Conservation (phyloP, 2,329 filamentous ascomycete genomes). For the Fusarium stilboides region DNA sequence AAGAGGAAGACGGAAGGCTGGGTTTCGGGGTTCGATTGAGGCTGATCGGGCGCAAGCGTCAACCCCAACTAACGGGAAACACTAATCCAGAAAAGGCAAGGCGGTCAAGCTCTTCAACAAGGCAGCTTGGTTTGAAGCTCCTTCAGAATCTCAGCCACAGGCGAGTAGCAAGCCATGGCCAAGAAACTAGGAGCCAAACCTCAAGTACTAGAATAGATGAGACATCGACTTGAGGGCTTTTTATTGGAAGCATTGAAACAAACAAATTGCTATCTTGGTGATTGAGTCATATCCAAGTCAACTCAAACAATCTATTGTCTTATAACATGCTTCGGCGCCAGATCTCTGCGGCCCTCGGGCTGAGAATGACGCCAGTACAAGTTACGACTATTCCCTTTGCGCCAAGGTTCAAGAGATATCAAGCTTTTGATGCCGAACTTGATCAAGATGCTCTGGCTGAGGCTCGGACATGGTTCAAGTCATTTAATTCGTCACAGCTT, state of each 20-base stretch:
- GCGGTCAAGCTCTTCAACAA: slow-evolving; percentile 38
- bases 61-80: slow-evolving; percentile 25
- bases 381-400: slow-evolving; percentile 16
- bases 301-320: background rate
- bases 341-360: slow-evolving; percentile 5
- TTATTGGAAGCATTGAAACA: background rate
- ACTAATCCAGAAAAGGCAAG: slow-evolving; percentile 46
- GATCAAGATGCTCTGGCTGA: slow-evolving; percentile 66
- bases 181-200: slow-evolving; percentile 19
- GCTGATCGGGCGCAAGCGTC: slow-evolving; percentile 47
- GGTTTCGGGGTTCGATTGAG: slow-evolving; percentile 46
- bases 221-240: slow-evolving; percentile 6
- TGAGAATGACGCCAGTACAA: background rate
- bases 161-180: slow-evolving; percentile 19
- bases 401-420: slow-evolving; percentile 56
- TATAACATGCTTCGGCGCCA: slow-evolving; percentile 36
- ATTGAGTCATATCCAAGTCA: background rate
- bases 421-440: slow-evolving; percentile 65
- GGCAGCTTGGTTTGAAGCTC: slow-evolving; percentile 40
- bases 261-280: background rate
- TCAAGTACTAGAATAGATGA: slow-evolving; percentile 4
- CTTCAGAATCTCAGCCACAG: slow-evolving; percentile 33
- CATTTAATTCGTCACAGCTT: slow-evolving; percentile 60
- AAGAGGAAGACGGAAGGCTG: slow-evolving; percentile 39
- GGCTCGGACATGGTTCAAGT: slow-evolving; percentile 66